Evolutionary conservation across 2,329 filamentous ascomycete species (phyloP).

Genomic region (Colletotrichum sp.): DNA sequence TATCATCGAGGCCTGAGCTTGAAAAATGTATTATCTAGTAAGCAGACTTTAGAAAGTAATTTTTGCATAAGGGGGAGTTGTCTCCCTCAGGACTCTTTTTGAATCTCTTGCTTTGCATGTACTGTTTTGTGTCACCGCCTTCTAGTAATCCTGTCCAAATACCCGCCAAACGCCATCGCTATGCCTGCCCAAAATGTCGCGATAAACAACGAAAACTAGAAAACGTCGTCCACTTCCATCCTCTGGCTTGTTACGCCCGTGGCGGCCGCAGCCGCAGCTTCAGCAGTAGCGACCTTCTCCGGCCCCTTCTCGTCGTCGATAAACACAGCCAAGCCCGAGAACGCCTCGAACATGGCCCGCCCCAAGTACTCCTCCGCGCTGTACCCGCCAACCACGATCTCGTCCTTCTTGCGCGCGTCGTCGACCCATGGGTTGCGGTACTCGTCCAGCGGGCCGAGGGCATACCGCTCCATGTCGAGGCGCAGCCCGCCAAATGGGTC

Average conservation of each 20-base stretch:
- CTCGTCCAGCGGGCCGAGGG: constrained; percentile 58
- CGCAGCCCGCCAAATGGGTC: constrained; percentile 85
- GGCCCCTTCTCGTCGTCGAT: constrained; percentile 74
- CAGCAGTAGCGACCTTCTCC: constrained; percentile 39
- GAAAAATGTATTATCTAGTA: constrained; percentile 21
- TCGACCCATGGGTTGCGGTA: constrained; percentile 82
- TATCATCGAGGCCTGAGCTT: not conserved
- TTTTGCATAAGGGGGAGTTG: constrained; percentile 2
- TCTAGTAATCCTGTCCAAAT: not conserved
- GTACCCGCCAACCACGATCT: constrained; percentile 81
- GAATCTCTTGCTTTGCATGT: not conserved
- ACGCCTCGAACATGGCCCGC: constrained; percentile 85
- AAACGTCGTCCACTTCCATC: constrained; percentile 54
- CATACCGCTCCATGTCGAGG: constrained; percentile 73
- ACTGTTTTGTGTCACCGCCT: not conserved
- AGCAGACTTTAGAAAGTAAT: constrained; percentile 21
- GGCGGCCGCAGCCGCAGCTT: constrained; percentile 38
- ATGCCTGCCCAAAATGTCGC: constrained; percentile 14
- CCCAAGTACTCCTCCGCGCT: constrained; percentile 81
- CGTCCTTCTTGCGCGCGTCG: constrained; percentile 66
- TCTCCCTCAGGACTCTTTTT: not conserved
- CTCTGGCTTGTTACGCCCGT: constrained; percentile 35
- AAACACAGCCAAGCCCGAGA: constrained; percentile 87
- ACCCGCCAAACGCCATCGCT: constrained; percentile 31
- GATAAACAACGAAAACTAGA: not conserved